These are phyloP conservation scores for Castanopsis chinensis DNA, from an alignment of 306 rosid species.

Conservation along the genomic window DNA sequence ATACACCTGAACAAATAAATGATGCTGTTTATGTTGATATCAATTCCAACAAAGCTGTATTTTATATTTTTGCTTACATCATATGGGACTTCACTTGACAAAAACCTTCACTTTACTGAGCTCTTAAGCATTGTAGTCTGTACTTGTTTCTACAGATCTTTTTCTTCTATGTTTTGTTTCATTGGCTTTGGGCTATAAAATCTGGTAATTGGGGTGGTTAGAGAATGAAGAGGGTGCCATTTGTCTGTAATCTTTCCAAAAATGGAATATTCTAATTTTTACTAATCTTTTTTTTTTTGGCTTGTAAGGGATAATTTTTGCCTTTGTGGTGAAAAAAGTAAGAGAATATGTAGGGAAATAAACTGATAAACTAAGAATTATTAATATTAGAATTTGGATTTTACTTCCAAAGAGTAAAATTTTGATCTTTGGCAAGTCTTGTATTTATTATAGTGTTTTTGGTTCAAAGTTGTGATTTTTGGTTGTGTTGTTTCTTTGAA, in stretches of 20 bases:
- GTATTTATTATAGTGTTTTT: neutral
- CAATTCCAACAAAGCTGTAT: too few species aligned
- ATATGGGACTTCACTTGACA: neutral
- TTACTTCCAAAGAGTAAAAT: neutral
- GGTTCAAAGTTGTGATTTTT: slow-evolving; percentile 14
- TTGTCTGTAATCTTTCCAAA: neutral
- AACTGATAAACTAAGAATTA: neutral
- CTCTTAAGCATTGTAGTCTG: neutral
- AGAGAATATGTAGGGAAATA: neutral
- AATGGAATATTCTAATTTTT: neutral
- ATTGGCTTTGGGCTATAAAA: neutral
- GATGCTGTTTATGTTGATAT: too few species aligned
- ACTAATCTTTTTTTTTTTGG: neutral
- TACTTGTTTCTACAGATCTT: neutral
- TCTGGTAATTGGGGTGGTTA: neutral
- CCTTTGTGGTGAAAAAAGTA: too few species aligned
- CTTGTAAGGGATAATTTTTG: neutral
- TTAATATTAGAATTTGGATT: neutral
- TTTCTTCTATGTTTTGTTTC: neutral
- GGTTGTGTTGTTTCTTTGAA: slow-evolving; percentile 21
- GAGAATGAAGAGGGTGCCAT: neutral
- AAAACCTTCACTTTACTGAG: neutral
- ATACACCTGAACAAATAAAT: too few species aligned
- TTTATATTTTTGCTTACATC: neutral
- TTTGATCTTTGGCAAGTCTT: neutral